These are phyloP conservation scores for Powellomyces hirtus DNA, from an alignment of 192 early-diverging fungal genomes.

Conservation along the genomic window DNA sequence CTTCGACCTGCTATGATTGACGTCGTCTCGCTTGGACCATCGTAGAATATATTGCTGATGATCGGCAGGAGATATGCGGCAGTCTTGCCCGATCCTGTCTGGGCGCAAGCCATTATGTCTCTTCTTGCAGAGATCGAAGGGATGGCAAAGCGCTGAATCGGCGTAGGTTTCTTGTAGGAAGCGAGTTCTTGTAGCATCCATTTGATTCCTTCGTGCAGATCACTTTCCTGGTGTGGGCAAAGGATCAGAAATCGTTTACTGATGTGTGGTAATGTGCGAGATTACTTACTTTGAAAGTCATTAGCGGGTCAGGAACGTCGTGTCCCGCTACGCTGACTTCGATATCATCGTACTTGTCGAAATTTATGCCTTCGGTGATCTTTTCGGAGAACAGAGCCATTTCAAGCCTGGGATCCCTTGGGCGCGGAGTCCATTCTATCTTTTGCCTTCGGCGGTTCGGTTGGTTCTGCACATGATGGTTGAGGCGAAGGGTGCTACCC, in stretches of 20 bases:
- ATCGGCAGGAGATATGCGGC: conserved; percentile 95
- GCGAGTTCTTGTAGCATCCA: conserved; percentile 82
- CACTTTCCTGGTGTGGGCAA: too few species aligned
- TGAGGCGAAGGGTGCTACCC: too few species aligned
- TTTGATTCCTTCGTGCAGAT: conserved; percentile 79
- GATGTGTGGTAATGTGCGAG: background rate
- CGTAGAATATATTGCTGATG: conserved; percentile 83
- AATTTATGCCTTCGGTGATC: conserved; percentile 91
- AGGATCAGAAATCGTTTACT: too few species aligned
- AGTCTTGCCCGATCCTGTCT: conserved; percentile 95
- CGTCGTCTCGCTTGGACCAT: conserved; percentile 75
- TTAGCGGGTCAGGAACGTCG: conserved; percentile 45
- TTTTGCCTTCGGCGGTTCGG: too few species aligned
- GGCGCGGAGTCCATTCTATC: too few species aligned
- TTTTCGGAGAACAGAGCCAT: conserved; percentile 42
- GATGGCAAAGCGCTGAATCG: conserved; percentile 68
- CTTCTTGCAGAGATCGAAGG: conserved; percentile 66
- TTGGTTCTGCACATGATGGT: too few species aligned
- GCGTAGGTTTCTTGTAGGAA: conserved; percentile 85
- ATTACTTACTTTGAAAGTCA: conserved; percentile 47
- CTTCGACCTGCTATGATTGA: conserved; percentile 58
- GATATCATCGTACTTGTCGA: conserved; percentile 97
- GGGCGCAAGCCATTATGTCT: conserved; percentile 96
- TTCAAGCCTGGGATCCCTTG: background rate
- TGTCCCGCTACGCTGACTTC: conserved; percentile 78